A percentile compares a stretch with the other conserved stretches of the same genome.
phyloP scores from a whole-genome alignment of 495 filamentous ascomycete genomes.

The Tuber calosporum region DNA sequence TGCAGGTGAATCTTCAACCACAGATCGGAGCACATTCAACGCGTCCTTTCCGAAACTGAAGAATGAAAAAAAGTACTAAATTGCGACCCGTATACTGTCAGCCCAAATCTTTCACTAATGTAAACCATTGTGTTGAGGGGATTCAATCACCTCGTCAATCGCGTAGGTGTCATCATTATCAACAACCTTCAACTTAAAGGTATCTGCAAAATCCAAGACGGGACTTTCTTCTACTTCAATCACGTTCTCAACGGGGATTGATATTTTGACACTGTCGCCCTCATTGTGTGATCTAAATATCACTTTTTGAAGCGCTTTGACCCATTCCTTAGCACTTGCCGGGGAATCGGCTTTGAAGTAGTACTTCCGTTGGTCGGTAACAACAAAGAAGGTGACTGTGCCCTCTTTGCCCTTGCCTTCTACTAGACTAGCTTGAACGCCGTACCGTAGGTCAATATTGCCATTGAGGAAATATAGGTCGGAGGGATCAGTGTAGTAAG shows the following conservation, averaged over 20 bases:
- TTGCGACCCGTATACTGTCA: background rate
- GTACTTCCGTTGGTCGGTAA: slow-evolving; percentile 74
- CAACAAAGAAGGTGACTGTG: slow-evolving; percentile 69
- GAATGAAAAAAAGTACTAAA: slow-evolving; percentile 91
- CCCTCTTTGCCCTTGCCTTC: slow-evolving; percentile 58
- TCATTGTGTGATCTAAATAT: slow-evolving; percentile 96
- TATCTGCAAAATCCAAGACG: slow-evolving; percentile 87
- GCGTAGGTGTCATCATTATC: slow-evolving; percentile 89
- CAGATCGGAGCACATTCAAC: slow-evolving; percentile 63
- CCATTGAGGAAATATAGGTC: slow-evolving; percentile 88
- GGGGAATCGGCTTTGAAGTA: slow-evolving; percentile 84
- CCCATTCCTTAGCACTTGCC: slow-evolving; percentile 92
- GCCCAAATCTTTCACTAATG: slow-evolving; percentile 31
- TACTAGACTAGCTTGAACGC: slow-evolving; percentile 68
- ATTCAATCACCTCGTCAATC: slow-evolving; percentile 72
- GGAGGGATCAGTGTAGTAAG: slow-evolving; percentile 80
- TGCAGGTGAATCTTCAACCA: slow-evolving; percentile 61
- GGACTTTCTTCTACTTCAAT: slow-evolving; percentile 89
- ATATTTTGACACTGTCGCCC: slow-evolving; percentile 94
- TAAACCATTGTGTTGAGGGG: background rate
- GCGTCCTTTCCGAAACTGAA: slow-evolving; percentile 83
- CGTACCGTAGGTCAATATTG: slow-evolving; percentile 87
- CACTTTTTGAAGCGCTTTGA: slow-evolving; percentile 84
- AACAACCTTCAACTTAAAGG: slow-evolving; percentile 84
- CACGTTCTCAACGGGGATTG: slow-evolving; percentile 76